Percentiles rank a stretch among this genome's conserved stretches.
These are phyloP conservation scores for Colletotrichum agaves DNA, from an alignment of 2,329 filamentous ascomycete genomes.

Conservation along the genomic window DNA sequence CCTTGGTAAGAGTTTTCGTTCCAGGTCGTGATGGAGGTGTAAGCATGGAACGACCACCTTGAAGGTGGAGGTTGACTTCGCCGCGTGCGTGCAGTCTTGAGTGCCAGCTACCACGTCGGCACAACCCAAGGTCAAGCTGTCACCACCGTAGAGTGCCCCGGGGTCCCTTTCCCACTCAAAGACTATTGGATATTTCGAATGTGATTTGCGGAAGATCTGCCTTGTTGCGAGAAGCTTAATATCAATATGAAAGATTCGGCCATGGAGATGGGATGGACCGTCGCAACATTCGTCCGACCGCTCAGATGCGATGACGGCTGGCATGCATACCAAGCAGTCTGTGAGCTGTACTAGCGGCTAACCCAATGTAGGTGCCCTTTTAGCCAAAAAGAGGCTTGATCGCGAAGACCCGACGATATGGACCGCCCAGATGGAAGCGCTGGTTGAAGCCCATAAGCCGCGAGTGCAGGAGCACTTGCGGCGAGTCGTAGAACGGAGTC, in stretches of 20 bases:
- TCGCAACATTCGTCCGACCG: background rate
- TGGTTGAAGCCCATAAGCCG: slow-evolving; percentile 12
- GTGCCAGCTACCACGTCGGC: slow-evolving; percentile 21
- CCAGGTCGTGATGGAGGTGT: slow-evolving; percentile 17
- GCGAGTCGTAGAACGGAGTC: background rate
- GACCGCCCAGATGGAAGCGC: slow-evolving; percentile 21
- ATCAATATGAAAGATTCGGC: background rate
- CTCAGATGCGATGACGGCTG: background rate
- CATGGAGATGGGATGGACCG: background rate
- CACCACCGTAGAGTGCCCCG: background rate
- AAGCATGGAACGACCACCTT: slow-evolving; percentile 1
- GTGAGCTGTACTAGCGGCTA: slow-evolving; percentile 13
- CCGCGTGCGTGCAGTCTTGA: slow-evolving; percentile 26
- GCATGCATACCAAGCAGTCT: slow-evolving; percentile 12
- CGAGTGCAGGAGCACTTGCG: slow-evolving; percentile 3
- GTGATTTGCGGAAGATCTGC: background rate
- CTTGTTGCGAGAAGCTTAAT: background rate
- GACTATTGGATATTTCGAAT: background rate
- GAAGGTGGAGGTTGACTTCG: slow-evolving; percentile 22
- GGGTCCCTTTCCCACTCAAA: background rate
- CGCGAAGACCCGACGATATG: slow-evolving; percentile 35
- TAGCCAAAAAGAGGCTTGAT: slow-evolving; percentile 27
- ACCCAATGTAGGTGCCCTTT: slow-evolving; percentile 4
- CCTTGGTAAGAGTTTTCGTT: slow-evolving; percentile 11
- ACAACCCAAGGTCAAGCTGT: slow-evolving; percentile 32